Conservation (phyloP, 768 basidiomycete genomes). For the Boletus pseudopeckii region DNA sequence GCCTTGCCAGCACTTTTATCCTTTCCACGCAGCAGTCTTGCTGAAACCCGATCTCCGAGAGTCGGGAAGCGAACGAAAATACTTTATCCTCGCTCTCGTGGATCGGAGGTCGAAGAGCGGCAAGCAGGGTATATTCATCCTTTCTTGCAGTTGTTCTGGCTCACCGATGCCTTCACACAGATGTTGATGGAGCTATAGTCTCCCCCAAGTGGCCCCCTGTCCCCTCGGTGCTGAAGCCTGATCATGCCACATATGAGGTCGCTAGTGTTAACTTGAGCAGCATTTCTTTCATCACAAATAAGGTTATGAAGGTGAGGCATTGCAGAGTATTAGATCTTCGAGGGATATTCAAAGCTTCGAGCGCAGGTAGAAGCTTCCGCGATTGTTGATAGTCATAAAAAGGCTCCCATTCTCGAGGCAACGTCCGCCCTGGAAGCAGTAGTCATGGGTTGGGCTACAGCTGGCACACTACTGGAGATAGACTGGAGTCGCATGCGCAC, state of each 20-base stretch:
- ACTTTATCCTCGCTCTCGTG: constrained; percentile 71
- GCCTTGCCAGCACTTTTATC: constrained; percentile 65
- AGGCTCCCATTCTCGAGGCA: constrained; percentile 57
- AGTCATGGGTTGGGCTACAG: constrained; percentile 54
- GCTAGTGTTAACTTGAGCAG: constrained; percentile 63
- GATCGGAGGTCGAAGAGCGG: constrained; percentile 55
- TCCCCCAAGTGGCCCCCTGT: constrained; percentile 78
- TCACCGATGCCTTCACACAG: constrained; percentile 35
- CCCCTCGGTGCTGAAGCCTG: constrained; percentile 43
- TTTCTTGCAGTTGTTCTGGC: neutral
- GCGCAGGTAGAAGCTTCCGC: constrained; percentile 64
- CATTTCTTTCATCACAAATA: constrained; percentile 71
- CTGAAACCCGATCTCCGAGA: constrained; percentile 61
- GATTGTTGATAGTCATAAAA: constrained; percentile 65
- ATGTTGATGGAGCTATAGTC: constrained; percentile 51
- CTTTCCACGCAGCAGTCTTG: constrained; percentile 66
- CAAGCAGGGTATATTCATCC: constrained; percentile 43
- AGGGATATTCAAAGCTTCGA: neutral
- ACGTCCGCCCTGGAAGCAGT: constrained; percentile 47
- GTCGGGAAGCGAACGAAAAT: constrained; percentile 50
- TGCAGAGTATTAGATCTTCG: neutral
- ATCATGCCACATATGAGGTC: constrained; percentile 65
- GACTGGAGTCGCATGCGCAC: constrained; percentile 81
- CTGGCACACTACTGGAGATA: constrained; percentile 58
- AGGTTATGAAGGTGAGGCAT: constrained; percentile 78